Conservation (phyloP, 164 flowering plant species). For the Vitis cinerea region DNA sequence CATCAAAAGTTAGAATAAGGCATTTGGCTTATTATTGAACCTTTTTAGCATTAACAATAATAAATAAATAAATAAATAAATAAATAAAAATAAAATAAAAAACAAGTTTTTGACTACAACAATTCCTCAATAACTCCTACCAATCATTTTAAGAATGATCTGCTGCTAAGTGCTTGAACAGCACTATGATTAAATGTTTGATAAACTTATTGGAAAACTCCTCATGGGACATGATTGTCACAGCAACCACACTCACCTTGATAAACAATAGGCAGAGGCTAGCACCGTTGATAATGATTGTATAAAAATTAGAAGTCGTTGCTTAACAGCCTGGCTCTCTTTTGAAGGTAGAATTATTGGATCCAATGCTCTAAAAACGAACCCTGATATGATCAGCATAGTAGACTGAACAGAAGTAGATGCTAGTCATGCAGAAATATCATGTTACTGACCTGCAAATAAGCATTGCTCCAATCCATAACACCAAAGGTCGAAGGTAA, state of each 20-base stretch:
- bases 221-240: background rate
- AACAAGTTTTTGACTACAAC: too few species aligned
- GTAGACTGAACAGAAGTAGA: background rate
- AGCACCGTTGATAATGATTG: slow-evolving; percentile 37
- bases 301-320: slow-evolving; percentile 38
- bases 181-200: background rate
- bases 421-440: background rate
- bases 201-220: background rate
- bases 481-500: slow-evolving; percentile 75
- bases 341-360: slow-evolving; percentile 36
- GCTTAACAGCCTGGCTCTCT: slow-evolving; percentile 43
- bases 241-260: slow-evolving; percentile 27
- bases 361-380: slow-evolving; percentile 35
- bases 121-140: too few species aligned
- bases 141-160: too few species aligned
- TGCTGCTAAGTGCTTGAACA: background rate
- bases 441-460: slow-evolving; percentile 60
- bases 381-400: background rate
- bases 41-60: too few species aligned
- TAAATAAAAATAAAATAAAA: too few species aligned
- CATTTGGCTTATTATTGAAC: too few species aligned
- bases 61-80: too few species aligned
- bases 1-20: too few species aligned
- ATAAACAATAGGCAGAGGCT: slow-evolving; percentile 42
- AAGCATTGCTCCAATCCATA: slow-evolving; percentile 86